These are phyloP conservation scores for Urostyla sp. DNA, from an alignment of 73 alveolate species.

Conservation along the genomic window DNA sequence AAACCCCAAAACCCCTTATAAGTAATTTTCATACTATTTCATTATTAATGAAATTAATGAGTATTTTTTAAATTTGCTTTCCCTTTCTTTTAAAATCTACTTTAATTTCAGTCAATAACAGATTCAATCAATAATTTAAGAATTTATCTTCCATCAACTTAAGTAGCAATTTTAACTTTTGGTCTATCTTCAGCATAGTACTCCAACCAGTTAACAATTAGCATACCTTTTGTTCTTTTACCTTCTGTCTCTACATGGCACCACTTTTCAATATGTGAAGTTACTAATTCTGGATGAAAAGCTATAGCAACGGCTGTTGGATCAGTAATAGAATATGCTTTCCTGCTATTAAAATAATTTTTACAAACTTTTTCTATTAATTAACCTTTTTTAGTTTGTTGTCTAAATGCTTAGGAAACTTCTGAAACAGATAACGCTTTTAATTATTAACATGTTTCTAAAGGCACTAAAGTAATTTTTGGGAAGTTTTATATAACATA, in stretches of 20 bases:
- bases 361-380: background rate
- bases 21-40: too few species aligned
- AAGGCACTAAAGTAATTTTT: background rate
- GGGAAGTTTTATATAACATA: background rate
- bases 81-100: background rate
- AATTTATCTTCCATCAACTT: background rate
- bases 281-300: background rate
- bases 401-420: background rate
- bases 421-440: background rate
- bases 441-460: background rate
- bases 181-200: background rate
- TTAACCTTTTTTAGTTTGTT: background rate
- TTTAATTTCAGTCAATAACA: background rate
- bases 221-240: constrained; percentile 1
- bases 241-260: background rate
- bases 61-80: background rate
- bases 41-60: too few species aligned
- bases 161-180: background rate
- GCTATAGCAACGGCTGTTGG: constrained; percentile 28
- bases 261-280: background rate
- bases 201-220: constrained; percentile 12
- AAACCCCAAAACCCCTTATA: too few species aligned
- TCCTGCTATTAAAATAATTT: background rate
- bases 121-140: background rate
- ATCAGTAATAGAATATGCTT: background rate